These are phyloP conservation scores for Cutaneotrichosporon sp. DNA, from an alignment of 1,284 basidiomycete genomes.

Conservation along the genomic window DNA sequence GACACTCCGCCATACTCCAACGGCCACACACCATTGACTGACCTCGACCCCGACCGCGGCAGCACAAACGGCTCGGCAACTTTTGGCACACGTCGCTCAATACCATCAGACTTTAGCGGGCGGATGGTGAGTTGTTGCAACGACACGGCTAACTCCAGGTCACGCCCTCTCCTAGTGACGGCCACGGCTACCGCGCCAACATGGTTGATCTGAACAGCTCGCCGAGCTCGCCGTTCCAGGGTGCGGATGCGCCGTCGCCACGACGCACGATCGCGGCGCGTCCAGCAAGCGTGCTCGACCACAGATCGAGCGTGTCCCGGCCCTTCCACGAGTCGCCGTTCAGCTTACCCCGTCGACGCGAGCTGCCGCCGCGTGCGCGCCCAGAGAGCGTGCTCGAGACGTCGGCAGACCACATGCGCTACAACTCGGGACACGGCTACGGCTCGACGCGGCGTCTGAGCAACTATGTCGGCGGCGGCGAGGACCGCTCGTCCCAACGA, in stretches of 20 bases:
- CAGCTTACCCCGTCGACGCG: background rate
- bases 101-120: constrained; percentile 35
- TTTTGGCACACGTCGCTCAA: background rate
- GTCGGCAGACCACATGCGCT: constrained; percentile 14
- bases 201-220: background rate
- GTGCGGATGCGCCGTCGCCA: no score
- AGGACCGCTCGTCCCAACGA: constrained; percentile 2
- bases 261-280: background rate
- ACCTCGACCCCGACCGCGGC: no score
- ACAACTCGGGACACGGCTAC: constrained; percentile 1
- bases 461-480: background rate
- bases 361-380: constrained; percentile 9
- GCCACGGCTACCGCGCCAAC: background rate
- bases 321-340: background rate
- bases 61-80: no score
- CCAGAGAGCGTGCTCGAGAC: constrained; percentile 18
- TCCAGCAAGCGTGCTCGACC: background rate
- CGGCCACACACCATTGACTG: no score
- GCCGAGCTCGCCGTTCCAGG: no score
- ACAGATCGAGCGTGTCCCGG: background rate
- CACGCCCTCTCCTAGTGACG: background rate
- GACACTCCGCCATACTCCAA: no score
- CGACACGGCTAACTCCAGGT: background rate
- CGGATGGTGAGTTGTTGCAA: constrained; percentile 22
- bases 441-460: background rate